phyloP scores from a whole-genome alignment of 1,284 basidiomycete genomes.

The Puccinia sorghi region DNA sequence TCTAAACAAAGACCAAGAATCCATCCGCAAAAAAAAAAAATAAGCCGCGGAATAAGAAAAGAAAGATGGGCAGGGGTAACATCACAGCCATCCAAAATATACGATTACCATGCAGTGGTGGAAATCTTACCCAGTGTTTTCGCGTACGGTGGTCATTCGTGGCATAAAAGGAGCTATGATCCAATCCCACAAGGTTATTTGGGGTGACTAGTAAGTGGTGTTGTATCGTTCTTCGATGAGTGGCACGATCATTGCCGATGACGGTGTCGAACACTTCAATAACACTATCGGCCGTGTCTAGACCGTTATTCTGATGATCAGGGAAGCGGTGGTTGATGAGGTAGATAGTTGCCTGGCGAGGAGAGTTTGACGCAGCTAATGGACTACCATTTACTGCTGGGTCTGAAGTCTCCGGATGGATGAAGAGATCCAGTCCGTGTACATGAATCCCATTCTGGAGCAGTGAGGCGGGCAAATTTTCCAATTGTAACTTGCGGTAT shows the following conservation, averaged over 20 bases:
- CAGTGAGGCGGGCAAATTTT: constrained; percentile 29
- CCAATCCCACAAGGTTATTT: constrained; percentile 42
- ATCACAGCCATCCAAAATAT: neutral
- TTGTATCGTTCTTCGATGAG: constrained; percentile 23
- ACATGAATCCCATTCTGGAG: constrained; percentile 30
- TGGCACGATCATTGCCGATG: constrained; percentile 28
- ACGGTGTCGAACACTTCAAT: constrained; percentile 47
- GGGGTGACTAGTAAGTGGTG: constrained; percentile 36
- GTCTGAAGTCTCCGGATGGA: constrained; percentile 10
- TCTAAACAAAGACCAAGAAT: neutral
- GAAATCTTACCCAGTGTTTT: constrained; percentile 27
- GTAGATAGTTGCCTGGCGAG: constrained; percentile 36
- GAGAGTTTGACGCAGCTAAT: neutral
- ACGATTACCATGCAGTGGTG: neutral
- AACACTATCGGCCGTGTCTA: constrained; percentile 36
- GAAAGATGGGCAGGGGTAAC: neutral
- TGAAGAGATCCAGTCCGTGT: constrained; percentile 43
- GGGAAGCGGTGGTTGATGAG: constrained; percentile 40
- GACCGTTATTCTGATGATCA: neutral
- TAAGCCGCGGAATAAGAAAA: neutral
- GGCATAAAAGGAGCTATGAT: constrained; percentile 37
- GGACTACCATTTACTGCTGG: neutral
- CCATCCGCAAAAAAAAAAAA: neutral
- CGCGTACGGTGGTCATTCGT: constrained; percentile 43
- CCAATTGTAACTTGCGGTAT: constrained; percentile 15